Base-by-base conservation (phyloP, 2,329 filamentous ascomycete species). In the Paecilomyces formosus region DNA sequence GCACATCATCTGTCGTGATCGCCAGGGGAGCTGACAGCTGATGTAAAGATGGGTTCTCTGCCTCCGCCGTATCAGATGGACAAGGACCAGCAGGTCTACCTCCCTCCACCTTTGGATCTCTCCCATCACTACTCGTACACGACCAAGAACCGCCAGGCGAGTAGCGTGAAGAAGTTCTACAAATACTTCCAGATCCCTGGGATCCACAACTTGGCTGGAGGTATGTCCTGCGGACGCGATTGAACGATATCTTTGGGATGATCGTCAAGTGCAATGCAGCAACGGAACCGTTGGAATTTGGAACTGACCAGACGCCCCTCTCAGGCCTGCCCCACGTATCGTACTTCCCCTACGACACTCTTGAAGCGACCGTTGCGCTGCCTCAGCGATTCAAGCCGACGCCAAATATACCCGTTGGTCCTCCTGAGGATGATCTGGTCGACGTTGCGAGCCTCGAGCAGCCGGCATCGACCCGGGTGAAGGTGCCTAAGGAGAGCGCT, bases 321-420 rank as follows among this genome's bases (percentile, higher is more conserved):
- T 30, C 62, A 92, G 90, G 90, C 60, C 83, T 96, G 22, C 92
- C 92, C 15, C 88, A 94, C 73, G 80, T 87, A 45, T 82, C 83
- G 59, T 90, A 90, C 76, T 97, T 97, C 69, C 92, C 92, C 8
- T 96, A 89, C 74, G 92, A 97, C 67, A 94, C 91, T 0, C 85
- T 97, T 62, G 90, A 96, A 74, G 90, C 92, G 49, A 86, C 88
- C 63, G 85, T 88, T 61, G 90, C 90, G 31, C 83, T 84, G 61
- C 87, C 90, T 7, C 79, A 88, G 63, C 84, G 92, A 72, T 94
- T 89, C 81, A 81, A 83, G 33, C 88, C 88, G 1, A 86, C 87
- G 11, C 83, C 85, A 39, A 89, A 88, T 70, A 77, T 80, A 53
- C 84, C 85, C 28, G 68, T 80, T 56, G 78, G 81, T 63, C 76